A percentile compares a stretch with the other conserved stretches of the same genome.
Conservation (phyloP, 805 yeast species). For the Kuraishia borneana region DNA sequence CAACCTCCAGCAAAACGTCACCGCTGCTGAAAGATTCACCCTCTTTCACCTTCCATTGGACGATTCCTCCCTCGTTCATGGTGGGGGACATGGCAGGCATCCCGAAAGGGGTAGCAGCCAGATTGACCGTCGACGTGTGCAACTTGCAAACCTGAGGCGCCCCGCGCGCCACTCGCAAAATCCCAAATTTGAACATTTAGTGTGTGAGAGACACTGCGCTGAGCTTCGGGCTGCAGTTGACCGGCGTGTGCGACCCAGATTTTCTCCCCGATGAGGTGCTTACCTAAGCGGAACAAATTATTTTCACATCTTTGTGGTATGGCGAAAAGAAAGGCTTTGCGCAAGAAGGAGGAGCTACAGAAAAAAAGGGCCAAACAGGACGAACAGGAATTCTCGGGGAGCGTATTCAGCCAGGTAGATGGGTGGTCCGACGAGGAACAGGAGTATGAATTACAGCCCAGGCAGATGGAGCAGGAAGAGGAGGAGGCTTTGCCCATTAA, state of each 20-base stretch:
- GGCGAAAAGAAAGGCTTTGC: slow-evolving; percentile 25
- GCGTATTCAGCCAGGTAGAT: slow-evolving; percentile 17
- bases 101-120: slow-evolving; percentile 41
- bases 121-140: slow-evolving; percentile 14
- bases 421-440: slow-evolving; percentile 69
- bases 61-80: slow-evolving; percentile 92
- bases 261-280: too few relatives aligned
- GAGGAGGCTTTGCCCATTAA: slow-evolving; percentile 76
- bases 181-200: too few relatives aligned
- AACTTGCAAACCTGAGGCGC: too few relatives aligned
- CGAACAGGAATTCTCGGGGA: slow-evolving; percentile 28
- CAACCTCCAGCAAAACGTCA: slow-evolving; percentile 74
- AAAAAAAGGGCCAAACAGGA: slow-evolving; percentile 26
- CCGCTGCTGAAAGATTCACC: slow-evolving; percentile 73
- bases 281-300: too few relatives aligned
- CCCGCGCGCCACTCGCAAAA: too few relatives aligned
- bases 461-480: slow-evolving; percentile 34
- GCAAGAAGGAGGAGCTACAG: slow-evolving; percentile 19
- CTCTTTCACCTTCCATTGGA: slow-evolving; percentile 77
- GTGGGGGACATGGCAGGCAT: slow-evolving; percentile 99
- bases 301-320: slow-evolving; percentile 10
- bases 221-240: too few relatives aligned
- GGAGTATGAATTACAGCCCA: slow-evolving; percentile 67
- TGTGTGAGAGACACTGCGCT: too few relatives aligned
- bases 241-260: too few relatives aligned